Evolutionary conservation across 179 eudicot species (phyloP).

Genomic region (Corrigiola litoralis): DNA sequence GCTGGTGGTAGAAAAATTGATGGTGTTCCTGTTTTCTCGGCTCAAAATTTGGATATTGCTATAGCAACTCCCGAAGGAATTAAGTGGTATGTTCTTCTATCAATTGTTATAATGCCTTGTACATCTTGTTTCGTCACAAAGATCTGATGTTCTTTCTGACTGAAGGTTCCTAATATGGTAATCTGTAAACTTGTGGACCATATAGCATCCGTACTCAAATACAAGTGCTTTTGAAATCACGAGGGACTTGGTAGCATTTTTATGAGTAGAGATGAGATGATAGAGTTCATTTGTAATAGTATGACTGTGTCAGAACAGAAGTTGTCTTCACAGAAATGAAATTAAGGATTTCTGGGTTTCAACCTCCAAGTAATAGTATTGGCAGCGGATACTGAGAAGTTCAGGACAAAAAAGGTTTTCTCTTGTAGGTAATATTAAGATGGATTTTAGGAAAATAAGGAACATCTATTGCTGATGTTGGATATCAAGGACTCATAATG

Average conservation of each 20-base stretch:
- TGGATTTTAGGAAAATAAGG: too few species aligned
- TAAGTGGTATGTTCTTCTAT: conserved; percentile 53
- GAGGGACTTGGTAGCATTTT: neutral
- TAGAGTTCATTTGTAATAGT: too few species aligned
- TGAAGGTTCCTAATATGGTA: neutral
- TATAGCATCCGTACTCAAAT: neutral
- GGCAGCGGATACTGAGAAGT: too few species aligned
- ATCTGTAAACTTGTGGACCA: neutral
- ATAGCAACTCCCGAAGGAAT: conserved; percentile 88
- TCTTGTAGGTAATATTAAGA: too few species aligned
- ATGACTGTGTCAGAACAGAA: too few species aligned
- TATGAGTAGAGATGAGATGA: neutral
- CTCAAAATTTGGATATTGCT: conserved; percentile 87
- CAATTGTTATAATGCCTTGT: neutral
- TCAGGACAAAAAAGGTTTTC: too few species aligned
- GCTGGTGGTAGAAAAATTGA: conserved; percentile 46
- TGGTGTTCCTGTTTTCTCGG: conserved; percentile 94
- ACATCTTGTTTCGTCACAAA: neutral
- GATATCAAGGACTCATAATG: too few species aligned
- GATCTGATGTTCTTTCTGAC: neutral
- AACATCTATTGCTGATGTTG: too few species aligned
- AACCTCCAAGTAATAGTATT: too few species aligned
- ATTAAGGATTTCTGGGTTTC: too few species aligned
- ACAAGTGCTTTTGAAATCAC: neutral
- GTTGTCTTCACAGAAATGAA: too few species aligned